Percentiles rank a stretch among this genome's conserved stretches.
Conservation (phyloP, 495 filamentous ascomycete species). For the Penicillium verhagenii region DNA sequence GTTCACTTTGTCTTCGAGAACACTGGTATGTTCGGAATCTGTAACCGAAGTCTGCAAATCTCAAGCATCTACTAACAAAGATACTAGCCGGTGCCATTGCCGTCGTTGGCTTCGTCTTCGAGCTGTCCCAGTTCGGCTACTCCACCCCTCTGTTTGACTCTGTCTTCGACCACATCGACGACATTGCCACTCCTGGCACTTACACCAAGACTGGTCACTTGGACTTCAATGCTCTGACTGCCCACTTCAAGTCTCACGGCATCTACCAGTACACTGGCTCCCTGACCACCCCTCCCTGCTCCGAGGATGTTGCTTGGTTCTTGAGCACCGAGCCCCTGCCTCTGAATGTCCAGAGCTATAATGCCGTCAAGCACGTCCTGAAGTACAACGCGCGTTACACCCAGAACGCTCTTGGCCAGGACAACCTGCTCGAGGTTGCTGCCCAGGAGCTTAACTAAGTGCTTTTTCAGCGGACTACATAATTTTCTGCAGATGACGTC, state of each 20-base stretch:
- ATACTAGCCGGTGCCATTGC: conserved; percentile 37
- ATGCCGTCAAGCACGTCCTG: conserved; percentile 54
- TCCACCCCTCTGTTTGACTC: conserved; percentile 53
- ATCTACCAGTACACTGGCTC: conserved; percentile 61
- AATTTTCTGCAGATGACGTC: too few species aligned
- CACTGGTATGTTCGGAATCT: conserved; percentile 31
- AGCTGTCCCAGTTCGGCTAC: conserved; percentile 45
- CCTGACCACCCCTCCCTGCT: conserved; percentile 69
- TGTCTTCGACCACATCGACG: conserved; percentile 48
- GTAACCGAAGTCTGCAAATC: too few species aligned
- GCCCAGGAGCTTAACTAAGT: conserved; percentile 11
- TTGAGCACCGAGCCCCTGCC: conserved; percentile 51
- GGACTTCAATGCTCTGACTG: conserved; percentile 54
- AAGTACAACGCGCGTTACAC: conserved; percentile 64
- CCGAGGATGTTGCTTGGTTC: conserved; percentile 59
- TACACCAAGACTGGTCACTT: conserved; percentile 53
- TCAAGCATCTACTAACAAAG: conserved; percentile 17
- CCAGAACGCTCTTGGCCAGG: conserved; percentile 54
- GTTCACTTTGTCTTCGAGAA: conserved; percentile 65
- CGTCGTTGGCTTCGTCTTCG: conserved; percentile 61
- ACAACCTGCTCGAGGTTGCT: conserved; percentile 51
- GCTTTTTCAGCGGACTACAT: too few species aligned
- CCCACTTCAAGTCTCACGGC: conserved; percentile 44
- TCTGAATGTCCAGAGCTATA: conserved; percentile 54
- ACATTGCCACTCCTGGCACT: conserved; percentile 55